A percentile compares a stretch with the other conserved stretches of the same genome.
These are phyloP conservation scores for Delphinella strobiligena DNA, from an alignment of 2,329 filamentous ascomycete species.

Conservation along the genomic window DNA sequence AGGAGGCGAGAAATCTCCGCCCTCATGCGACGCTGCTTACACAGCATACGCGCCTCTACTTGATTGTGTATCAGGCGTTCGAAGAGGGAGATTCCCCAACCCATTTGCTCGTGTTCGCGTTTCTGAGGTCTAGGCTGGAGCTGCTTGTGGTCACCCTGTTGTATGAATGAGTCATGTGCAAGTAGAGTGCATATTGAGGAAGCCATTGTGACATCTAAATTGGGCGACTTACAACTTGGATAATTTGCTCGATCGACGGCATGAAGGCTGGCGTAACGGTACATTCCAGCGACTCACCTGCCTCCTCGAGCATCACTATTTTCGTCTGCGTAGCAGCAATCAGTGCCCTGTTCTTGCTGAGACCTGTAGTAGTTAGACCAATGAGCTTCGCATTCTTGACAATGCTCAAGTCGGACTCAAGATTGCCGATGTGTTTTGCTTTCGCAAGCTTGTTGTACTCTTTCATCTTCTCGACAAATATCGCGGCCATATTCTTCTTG, in stretches of 20 bases:
- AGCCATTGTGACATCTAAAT: too few species aligned
- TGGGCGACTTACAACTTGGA: too few species aligned
- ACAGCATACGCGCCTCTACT: constrained; percentile 52
- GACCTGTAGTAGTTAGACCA: constrained; percentile 65
- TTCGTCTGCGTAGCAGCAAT: constrained; percentile 54
- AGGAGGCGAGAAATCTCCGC: constrained; percentile 52
- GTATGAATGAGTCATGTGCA: too few species aligned
- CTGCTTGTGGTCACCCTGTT: constrained; percentile 74
- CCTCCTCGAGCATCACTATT: constrained; percentile 66
- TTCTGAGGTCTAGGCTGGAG: constrained; percentile 57
- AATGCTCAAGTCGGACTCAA: constrained; percentile 47
- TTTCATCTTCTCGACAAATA: constrained; percentile 39
- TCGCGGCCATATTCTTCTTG: constrained; percentile 34
- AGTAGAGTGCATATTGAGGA: too few species aligned
- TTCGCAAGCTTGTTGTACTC: constrained; percentile 39
- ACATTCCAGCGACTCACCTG: constrained; percentile 62
- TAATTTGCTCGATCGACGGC: constrained; percentile 50
- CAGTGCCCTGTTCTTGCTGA: constrained; percentile 67
- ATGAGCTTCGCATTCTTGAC: constrained; percentile 49
- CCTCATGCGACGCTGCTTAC: constrained; percentile 61
- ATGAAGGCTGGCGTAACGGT: constrained; percentile 49
- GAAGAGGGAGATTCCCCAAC: constrained; percentile 65
- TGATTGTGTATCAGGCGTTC: constrained; percentile 60
- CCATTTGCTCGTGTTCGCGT: constrained; percentile 49
- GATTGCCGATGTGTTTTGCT: constrained; percentile 44